phyloP scores from a whole-genome alignment of 2,329 filamentous ascomycete genomes.

The Botrytis porri region DNA sequence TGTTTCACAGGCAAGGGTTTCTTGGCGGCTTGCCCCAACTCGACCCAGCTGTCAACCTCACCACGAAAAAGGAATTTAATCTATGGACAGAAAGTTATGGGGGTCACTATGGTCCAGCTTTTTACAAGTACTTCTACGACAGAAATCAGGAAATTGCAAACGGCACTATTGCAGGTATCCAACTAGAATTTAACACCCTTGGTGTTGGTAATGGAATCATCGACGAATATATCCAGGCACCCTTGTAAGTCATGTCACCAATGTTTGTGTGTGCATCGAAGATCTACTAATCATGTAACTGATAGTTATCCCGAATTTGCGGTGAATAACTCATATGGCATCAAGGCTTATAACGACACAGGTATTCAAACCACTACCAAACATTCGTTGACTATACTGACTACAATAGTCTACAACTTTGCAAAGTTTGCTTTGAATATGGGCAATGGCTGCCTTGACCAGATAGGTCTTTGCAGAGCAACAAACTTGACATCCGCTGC shows the following conservation, averaged over 20 bases:
- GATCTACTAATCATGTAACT: not conserved
- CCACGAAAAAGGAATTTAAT: conserved; percentile 42
- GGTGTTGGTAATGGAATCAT: conserved; percentile 69
- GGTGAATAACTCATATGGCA: conserved; percentile 48
- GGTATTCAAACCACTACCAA: conserved; percentile 9
- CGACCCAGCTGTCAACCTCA: conserved; percentile 28
- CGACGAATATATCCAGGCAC: conserved; percentile 57
- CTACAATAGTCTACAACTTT: conserved; percentile 50
- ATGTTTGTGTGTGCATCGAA: not conserved
- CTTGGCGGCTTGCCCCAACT: conserved; percentile 46
- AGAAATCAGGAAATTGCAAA: conserved; percentile 58
- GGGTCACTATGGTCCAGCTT: conserved; percentile 39
- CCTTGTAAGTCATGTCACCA: conserved; percentile 23
- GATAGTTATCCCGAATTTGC: conserved; percentile 37
- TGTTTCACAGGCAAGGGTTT: conserved; percentile 46
- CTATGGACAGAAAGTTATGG: conserved; percentile 62
- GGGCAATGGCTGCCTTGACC: conserved; percentile 41
- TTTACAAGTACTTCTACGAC: conserved; percentile 54
- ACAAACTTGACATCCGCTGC: conserved; percentile 45
- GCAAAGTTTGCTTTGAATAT: conserved; percentile 49
- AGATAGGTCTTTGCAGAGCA: conserved; percentile 47
- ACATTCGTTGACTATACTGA: not conserved
- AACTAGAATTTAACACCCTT: conserved; percentile 58
- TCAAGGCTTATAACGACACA: conserved; percentile 32
- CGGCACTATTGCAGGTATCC: conserved; percentile 48